A percentile compares a stretch with the other conserved stretches of the same genome.
Conservation (phyloP, 2,329 filamentous ascomycete genomes). For the Sporothrix humicola region DNA sequence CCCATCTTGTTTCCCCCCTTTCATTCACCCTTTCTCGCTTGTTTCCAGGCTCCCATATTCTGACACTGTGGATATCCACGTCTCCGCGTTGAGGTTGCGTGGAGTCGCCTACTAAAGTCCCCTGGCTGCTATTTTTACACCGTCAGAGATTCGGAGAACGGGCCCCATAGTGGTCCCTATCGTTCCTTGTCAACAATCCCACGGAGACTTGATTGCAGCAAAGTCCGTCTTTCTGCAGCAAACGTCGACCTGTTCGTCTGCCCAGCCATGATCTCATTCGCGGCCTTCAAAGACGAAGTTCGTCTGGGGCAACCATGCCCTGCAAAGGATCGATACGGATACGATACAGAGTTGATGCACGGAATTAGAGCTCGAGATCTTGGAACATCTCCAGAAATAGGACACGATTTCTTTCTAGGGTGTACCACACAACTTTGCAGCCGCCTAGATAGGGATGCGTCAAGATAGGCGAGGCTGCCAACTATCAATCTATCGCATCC, state of each 20-base stretch:
- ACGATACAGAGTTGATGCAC: conserved; percentile 3
- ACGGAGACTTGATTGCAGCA: neutral
- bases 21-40: neutral
- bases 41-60: conserved; percentile 26
- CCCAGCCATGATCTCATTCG: neutral
- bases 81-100: conserved; percentile 16
- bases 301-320: conserved; percentile 16
- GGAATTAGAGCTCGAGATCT: neutral
- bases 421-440: neutral
- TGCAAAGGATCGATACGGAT: neutral
- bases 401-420: neutral
- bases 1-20: neutral
- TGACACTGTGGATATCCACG: conserved; percentile 2
- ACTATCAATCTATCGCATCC: neutral
- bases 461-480: conserved; percentile 6
- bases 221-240: conserved; percentile 14
- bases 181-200: neutral
- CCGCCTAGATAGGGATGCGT: conserved; percentile 4
- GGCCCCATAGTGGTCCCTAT: conserved; percentile 20
- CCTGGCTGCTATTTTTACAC: conserved; percentile 22
- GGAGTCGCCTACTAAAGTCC: neutral
- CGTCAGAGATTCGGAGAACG: neutral
- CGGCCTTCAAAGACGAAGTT: neutral
- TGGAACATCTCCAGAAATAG: neutral
- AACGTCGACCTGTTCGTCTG: neutral